A percentile compares a stretch with the other conserved stretches of the same genome.
phyloP scores from a whole-genome alignment of 768 basidiomycete genomes.

The Leucosporidium scottii region DNA sequence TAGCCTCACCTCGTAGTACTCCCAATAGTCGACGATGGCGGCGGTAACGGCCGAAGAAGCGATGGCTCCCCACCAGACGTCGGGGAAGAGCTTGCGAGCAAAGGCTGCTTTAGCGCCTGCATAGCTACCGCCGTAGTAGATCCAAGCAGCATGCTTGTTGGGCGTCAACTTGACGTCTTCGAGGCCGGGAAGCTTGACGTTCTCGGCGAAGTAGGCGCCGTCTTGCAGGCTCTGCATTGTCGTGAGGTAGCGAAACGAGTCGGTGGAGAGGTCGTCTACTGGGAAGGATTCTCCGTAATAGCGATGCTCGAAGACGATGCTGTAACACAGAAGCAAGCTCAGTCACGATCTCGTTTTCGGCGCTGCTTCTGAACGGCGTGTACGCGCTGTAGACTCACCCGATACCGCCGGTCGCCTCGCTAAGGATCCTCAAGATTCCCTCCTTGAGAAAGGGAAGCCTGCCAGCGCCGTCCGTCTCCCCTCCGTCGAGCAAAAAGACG shows the following conservation, averaged over 20 bases:
- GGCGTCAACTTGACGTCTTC: constrained; percentile 44
- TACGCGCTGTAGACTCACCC: constrained; percentile 33
- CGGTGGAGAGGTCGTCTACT: constrained; percentile 14
- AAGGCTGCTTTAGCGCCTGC: constrained; percentile 81
- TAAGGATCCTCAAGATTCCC: constrained; percentile 78
- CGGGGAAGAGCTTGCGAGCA: constrained; percentile 77
- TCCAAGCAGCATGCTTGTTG: constrained; percentile 37
- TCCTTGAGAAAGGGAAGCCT: constrained; percentile 57
- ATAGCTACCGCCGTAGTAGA: constrained; percentile 68
- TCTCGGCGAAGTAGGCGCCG: constrained; percentile 81
- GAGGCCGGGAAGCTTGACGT: constrained; percentile 65
- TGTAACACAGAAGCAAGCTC: not conserved
- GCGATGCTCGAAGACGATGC: constrained; percentile 33
- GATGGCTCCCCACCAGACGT: constrained; percentile 81
- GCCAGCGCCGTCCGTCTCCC: constrained; percentile 74
- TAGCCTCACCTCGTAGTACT: constrained; percentile 73
- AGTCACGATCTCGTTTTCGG: not conserved
- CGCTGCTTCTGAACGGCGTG: not conserved
- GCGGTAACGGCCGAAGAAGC: constrained; percentile 88
- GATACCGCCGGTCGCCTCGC: constrained; percentile 76
- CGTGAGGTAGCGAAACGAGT: constrained; percentile 62
- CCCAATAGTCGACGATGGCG: constrained; percentile 70
- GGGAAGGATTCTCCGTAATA: constrained; percentile 65
- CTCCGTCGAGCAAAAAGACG: constrained; percentile 84
- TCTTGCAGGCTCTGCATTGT: constrained; percentile 86